Conservation (phyloP, 179 eudicot genomes). For the Camellia oleifera region DNA sequence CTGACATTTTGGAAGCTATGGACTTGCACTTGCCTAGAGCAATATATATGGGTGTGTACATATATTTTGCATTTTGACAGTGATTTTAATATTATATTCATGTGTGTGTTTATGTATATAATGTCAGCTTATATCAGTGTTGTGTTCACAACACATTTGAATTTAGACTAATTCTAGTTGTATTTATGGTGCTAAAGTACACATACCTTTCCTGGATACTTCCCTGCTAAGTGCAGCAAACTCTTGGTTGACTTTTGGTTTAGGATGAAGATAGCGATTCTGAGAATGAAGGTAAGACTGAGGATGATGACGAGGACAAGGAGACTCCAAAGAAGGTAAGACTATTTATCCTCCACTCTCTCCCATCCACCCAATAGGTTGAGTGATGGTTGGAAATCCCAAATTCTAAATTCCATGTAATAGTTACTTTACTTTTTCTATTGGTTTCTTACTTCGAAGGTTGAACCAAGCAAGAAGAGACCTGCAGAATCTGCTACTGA, state of each 20-base stretch:
- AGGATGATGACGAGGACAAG: constrained; percentile 29
- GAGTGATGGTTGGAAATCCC: neutral
- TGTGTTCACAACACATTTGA: neutral
- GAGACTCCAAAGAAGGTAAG: constrained; percentile 62
- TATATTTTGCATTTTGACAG: neutral
- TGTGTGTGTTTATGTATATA: neutral
- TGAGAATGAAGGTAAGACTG: constrained; percentile 31
- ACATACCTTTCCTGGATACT: neutral
- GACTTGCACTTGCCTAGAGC: neutral
- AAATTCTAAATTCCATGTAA: neutral
- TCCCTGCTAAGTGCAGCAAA: constrained; percentile 1
- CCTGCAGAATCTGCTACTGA: constrained; percentile 42
- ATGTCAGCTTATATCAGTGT: neutral
- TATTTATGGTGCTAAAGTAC: neutral
- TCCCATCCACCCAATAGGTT: neutral
- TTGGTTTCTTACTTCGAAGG: constrained; percentile 29
- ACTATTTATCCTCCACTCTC: neutral
- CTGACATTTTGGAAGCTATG: neutral
- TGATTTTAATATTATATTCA: neutral
- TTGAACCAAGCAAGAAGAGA: constrained; percentile 55
- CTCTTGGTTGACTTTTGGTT: constrained; percentile 11
- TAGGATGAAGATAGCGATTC: constrained; percentile 42
- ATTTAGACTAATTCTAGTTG: neutral
- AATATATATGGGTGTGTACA: too few species aligned
- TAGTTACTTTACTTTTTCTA: neutral